Evolutionary conservation across 2,329 filamentous ascomycete species (phyloP), one percentile per base, ranked within the genome.

Genomic region (Chaetomium strumarium): DNA sequence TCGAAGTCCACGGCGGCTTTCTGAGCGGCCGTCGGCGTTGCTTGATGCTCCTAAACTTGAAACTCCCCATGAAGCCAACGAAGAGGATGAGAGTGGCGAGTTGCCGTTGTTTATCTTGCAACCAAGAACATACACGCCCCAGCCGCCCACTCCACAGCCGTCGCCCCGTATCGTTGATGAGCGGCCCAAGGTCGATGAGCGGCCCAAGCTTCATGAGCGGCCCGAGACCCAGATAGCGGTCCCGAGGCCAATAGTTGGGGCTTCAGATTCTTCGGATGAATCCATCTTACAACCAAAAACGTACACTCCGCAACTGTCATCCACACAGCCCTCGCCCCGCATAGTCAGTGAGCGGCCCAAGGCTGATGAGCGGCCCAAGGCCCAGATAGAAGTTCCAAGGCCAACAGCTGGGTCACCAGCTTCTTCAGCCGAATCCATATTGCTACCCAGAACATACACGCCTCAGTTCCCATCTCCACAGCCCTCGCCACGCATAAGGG

Each of bases 121-220:
- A 56, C 80, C 80, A 12, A 70, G 74, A 33, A 81, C 78, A 0
- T 83, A 83, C 58, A 81, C 77, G 0, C 80, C 80, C 0, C 69
- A 73, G 46, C 73, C 72, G 4, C 71, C 74, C 0, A 68, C 72
- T 11, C 76, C 77, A 2, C 60, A 74, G 19, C 73, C 76, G 1
- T 77, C 77, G 5, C 76, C 77, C 2, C 69, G 70, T 45, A 58
- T 73, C 2, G 63, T 65, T 31, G 66, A 68, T 12, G 50, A 55
- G 50, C 43, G 34, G 24, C 24, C 24, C 24, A 24, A 24, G 24
- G 24, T 24, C 4, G 24, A 24, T 7, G 24, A 24, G 24, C 4
- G 4, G 4, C 24, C 24, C 24, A 24, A 24, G 24, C 4, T 7
- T 24, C 4, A 24, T 24, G 24, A 24, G 24, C 24, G 24, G 24